These are phyloP conservation scores for Mangifera indica DNA, from an alignment of 345 rosid species.

Conservation along the genomic window DNA sequence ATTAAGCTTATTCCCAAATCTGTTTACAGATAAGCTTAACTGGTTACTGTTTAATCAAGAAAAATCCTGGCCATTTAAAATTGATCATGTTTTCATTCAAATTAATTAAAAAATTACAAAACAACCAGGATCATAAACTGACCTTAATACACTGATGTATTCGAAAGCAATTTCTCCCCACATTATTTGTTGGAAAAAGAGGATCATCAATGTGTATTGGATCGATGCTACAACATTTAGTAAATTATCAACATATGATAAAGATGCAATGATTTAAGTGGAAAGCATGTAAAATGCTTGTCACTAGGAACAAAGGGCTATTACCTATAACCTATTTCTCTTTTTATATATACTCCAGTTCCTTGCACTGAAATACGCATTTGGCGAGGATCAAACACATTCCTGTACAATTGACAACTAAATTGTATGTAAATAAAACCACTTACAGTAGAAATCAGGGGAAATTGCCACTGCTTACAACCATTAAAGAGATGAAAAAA, in stretches of 20 bases:
- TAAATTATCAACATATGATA: conserved; percentile 23
- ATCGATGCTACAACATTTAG: conserved; percentile 63
- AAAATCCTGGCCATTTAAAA: neutral
- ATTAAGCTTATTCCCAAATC: neutral
- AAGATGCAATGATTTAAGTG: conserved; percentile 15
- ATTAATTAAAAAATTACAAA: too few relatives aligned
- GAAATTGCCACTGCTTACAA: neutral
- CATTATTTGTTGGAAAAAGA: conserved; percentile 85
- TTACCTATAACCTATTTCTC: conserved; percentile 96
- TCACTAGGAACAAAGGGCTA: conserved; percentile 12
- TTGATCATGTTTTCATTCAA: conserved; percentile 9
- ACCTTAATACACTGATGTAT: conserved; percentile 99
- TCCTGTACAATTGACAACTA: conserved; percentile 43
- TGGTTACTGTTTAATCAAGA: neutral
- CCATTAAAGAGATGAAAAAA: conserved; percentile 17
- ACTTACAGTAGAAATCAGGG: neutral
- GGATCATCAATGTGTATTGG: conserved; percentile 97
- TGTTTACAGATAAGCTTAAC: neutral
- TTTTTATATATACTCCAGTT: conserved; percentile 76
- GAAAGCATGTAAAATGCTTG: conserved; percentile 18
- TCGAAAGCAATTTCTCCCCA: conserved; percentile 97
- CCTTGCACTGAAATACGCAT: conserved; percentile 96
- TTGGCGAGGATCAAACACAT: conserved; percentile 98
- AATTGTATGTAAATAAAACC: neutral
- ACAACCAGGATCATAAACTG: conserved; percentile 21